phyloP scores from a whole-genome alignment of 1,284 basidiomycete genomes.

The Farysia itapuensis region DNA sequence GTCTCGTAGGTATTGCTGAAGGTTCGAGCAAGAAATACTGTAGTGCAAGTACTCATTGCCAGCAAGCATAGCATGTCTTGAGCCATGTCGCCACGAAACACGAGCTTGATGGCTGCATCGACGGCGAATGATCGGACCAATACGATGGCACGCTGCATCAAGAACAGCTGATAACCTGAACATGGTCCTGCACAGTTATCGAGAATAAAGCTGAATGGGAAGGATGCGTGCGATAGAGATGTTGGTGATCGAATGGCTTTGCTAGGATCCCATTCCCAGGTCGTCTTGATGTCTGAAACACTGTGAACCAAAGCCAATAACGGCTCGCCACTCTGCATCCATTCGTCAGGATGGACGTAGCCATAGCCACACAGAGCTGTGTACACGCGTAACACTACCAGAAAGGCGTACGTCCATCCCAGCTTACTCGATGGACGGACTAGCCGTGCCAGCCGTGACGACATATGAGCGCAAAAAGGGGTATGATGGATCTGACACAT shows the following conservation, averaged over 20 bases:
- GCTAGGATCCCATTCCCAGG: constrained; percentile 30
- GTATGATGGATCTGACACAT: too few species aligned
- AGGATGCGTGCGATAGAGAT: constrained; percentile 3
- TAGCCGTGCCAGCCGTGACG: too few species aligned
- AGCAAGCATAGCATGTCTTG: constrained; percentile 24
- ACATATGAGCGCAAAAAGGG: too few species aligned
- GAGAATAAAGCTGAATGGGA: too few species aligned
- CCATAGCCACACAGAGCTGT: constrained; percentile 47
- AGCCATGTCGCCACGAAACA: constrained; percentile 4
- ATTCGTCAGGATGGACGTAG: constrained; percentile 60
- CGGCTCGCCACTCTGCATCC: constrained; percentile 59
- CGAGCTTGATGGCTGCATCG: constrained; percentile 2
- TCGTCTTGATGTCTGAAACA: background rate
- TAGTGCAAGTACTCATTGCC: constrained; percentile 42
- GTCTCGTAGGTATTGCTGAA: constrained; percentile 59
- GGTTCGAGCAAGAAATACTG: constrained; percentile 55
- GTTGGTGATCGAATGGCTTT: constrained; percentile 14
- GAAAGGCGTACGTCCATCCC: constrained; percentile 18
- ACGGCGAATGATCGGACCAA: constrained; percentile 9
- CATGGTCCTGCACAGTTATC: background rate
- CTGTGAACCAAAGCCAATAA: constrained; percentile 9
- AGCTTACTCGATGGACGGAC: too few species aligned
- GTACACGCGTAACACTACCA: constrained; percentile 43
- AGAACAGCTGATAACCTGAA: constrained; percentile 8
- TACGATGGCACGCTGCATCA: constrained; percentile 4